phyloP scores from a whole-genome alignment of 495 filamentous ascomycete species.

The Neurospora sp. region DNA sequence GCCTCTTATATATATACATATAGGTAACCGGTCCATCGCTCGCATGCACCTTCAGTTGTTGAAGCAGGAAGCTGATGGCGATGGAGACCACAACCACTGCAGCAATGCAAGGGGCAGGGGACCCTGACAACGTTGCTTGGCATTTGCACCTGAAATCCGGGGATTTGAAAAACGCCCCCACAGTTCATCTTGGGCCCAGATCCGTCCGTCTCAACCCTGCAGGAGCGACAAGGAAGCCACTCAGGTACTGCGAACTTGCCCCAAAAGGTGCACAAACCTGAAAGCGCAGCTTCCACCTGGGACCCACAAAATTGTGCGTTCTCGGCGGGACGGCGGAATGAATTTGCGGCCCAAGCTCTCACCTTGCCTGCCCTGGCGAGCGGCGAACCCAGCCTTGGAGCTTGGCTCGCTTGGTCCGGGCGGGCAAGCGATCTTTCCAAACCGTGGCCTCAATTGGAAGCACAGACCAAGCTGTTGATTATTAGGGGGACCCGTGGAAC shows the following conservation, averaged over 20 bases:
- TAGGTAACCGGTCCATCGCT: not conserved
- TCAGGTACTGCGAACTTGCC: not conserved
- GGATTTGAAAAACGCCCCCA: not conserved
- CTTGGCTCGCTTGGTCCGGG: not conserved
- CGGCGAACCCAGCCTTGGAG: conserved; percentile 2
- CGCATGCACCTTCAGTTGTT: not conserved
- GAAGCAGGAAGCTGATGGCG: not conserved
- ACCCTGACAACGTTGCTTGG: not conserved
- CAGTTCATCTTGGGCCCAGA: not conserved
- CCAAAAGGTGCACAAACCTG: not conserved
- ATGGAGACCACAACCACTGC: not conserved
- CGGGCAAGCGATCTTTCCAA: conserved; percentile 9
- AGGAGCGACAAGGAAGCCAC: not conserved
- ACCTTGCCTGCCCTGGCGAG: not conserved
- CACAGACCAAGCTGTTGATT: conserved; percentile 15
- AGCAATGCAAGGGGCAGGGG: not conserved
- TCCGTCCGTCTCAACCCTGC: not conserved
- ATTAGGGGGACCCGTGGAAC: conserved; percentile 16
- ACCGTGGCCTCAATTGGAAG: conserved; percentile 29
- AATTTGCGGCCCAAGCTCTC: conserved; percentile 10
- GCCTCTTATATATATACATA: not conserved
- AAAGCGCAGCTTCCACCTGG: not conserved
- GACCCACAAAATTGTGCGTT: not conserved
- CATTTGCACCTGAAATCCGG: not conserved
- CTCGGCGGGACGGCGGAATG: conserved; percentile 9